Evolutionary conservation across 2,329 filamentous ascomycete species (phyloP).

Genomic region (Colletotrichum zoysiae): DNA sequence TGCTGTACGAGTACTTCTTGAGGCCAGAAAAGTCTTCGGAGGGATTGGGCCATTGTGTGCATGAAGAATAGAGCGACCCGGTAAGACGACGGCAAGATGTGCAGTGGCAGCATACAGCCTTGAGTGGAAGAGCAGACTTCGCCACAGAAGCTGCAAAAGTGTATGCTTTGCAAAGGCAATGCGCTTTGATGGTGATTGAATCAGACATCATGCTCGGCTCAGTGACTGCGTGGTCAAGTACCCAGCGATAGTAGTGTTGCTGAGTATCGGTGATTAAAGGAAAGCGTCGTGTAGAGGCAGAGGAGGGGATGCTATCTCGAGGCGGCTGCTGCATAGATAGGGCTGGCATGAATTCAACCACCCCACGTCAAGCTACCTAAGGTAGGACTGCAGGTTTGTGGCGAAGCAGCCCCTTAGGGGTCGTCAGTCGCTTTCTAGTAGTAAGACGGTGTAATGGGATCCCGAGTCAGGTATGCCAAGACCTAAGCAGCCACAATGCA

Average conservation of each 20-base stretch:
- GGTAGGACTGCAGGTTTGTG: not conserved
- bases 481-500: not conserved
- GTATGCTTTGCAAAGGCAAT: constrained; percentile 61
- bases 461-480: not conserved
- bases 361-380: no score
- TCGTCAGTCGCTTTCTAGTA: not conserved
- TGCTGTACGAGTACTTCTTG: constrained; percentile 53
- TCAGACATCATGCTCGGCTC: not conserved
- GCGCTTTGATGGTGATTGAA: constrained; percentile 35
- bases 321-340: not conserved
- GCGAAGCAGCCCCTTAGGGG: not conserved
- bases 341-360: no score
- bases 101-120: constrained; percentile 61
- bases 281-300: not conserved
- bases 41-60: constrained; percentile 54
- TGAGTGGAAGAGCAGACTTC: constrained; percentile 55
- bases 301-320: no score
- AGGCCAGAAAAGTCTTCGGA: constrained; percentile 48
- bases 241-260: not conserved
- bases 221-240: not conserved
- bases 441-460: not conserved
- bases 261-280: not conserved
- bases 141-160: constrained; percentile 53
- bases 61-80: constrained; percentile 56
- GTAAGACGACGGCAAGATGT: constrained; percentile 61